Conservation (phyloP, 192 early-diverging fungal species). For the Coemansia sp. region DNA sequence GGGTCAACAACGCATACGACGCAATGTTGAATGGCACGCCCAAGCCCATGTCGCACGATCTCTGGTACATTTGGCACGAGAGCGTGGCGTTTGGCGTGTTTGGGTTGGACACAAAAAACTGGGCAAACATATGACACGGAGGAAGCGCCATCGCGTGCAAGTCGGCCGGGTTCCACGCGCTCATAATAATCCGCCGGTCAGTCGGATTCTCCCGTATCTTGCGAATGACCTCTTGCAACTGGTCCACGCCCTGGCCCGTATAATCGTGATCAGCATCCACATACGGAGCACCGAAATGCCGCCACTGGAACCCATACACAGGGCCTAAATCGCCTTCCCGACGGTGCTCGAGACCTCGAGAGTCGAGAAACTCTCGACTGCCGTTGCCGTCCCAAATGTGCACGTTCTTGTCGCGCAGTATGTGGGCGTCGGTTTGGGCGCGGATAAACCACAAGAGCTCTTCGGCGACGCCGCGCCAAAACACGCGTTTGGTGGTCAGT, state of each 20-base stretch:
- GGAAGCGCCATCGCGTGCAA: constrained; percentile 89
- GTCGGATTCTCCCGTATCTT: constrained; percentile 83
- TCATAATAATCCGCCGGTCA: constrained; percentile 89
- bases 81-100: constrained; percentile 58
- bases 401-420: constrained; percentile 74
- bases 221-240: constrained; percentile 81
- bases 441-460: constrained; percentile 96
- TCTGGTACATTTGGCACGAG: constrained; percentile 94
- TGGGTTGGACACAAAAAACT: constrained; percentile 90
- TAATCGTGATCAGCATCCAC: constrained; percentile 82
- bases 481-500: constrained; percentile 94
- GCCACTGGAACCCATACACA: constrained; percentile 99
- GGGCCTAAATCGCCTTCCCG: constrained; percentile 89
- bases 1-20: constrained; percentile 88
- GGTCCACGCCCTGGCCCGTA: constrained; percentile 88
- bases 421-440: constrained; percentile 78
- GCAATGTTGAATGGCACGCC: constrained; percentile 99
- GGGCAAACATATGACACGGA: constrained; percentile 96
- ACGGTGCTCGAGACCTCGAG: constrained; percentile 69
- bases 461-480: constrained; percentile 86
- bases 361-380: constrained; percentile 85
- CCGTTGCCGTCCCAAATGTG: constrained; percentile 93
- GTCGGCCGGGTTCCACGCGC: constrained; percentile 98
- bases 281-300: constrained; percentile 97
- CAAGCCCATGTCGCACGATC: constrained; percentile 92